A percentile compares a stretch with the other conserved stretches of the same genome.
Conservation (phyloP, 768 basidiomycete species). For the Trametes cingulata region DNA sequence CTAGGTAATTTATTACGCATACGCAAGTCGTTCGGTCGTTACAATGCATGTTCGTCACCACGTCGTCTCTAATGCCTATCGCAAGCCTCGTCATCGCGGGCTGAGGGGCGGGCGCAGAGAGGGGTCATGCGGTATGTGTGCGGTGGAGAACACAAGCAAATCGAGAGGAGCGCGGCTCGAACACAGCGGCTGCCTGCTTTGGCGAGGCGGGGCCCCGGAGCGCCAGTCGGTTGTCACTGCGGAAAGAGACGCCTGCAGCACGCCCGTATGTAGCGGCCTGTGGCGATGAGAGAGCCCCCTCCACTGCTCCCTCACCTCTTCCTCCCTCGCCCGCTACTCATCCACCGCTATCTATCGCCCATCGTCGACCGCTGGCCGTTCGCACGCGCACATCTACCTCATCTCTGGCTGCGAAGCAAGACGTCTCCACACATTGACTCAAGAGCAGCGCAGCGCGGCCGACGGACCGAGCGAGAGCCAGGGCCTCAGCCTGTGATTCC, state of each 20-base stretch:
- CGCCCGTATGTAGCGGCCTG: neutral
- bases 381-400: neutral
- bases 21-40: slow-evolving; percentile 10
- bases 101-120: neutral
- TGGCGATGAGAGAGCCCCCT: slow-evolving; percentile 7
- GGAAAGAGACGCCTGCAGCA: slow-evolving; percentile 7
- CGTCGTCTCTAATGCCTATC: neutral
- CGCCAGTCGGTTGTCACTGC: slow-evolving; percentile 3
- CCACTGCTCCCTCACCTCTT: neutral
- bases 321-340: neutral
- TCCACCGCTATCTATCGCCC: neutral
- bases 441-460: neutral
- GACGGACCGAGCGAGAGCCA: neutral
- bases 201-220: neutral
- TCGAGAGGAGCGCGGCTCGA: too few relatives aligned
- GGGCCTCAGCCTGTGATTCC: slow-evolving; percentile 8
- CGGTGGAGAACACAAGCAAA: neutral
- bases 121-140: neutral
- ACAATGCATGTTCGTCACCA: neutral
- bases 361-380: neutral
- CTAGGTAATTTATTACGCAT: slow-evolving; percentile 19
- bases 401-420: too few relatives aligned
- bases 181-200: neutral
- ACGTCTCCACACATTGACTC: neutral
- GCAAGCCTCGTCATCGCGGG: neutral